Conservation (phyloP, 2,329 filamentous ascomycete genomes). For the Emergomyces africanus region DNA sequence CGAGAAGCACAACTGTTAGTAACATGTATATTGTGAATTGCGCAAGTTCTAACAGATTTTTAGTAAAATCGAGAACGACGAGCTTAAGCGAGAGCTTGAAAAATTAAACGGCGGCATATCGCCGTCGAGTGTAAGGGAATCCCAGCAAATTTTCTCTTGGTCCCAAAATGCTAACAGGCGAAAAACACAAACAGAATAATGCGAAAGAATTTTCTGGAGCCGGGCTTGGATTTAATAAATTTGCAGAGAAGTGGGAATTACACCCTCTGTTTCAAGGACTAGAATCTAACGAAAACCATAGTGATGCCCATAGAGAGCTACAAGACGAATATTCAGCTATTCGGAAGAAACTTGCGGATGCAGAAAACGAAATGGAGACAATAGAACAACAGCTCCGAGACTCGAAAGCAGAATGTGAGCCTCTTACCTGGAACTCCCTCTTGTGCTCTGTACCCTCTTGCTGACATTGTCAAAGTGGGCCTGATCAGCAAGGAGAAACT, state of each 20-base stretch:
- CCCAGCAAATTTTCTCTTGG: not conserved
- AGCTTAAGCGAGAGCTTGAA: constrained; percentile 25
- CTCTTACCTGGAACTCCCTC: not conserved
- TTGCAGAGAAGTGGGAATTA: constrained; percentile 22
- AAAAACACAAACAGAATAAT: constrained; percentile 10
- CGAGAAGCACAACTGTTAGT: constrained; percentile 28
- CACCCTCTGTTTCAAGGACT: not conserved
- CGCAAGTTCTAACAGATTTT: constrained; percentile 11
- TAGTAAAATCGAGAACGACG: constrained; percentile 31
- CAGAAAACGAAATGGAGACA: constrained; percentile 24
- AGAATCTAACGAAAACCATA: constrained; percentile 5
- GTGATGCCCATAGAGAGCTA: constrained; percentile 20
- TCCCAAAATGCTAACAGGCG: not conserved
- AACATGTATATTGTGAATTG: not conserved
- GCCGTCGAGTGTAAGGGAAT: constrained; percentile 12
- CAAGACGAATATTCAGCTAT: constrained; percentile 27
- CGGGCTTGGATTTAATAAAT: constrained; percentile 23
- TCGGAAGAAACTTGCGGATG: constrained; percentile 26
- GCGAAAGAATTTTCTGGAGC: constrained; percentile 19
- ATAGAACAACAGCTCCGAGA: constrained; percentile 26
- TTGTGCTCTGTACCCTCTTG: not conserved
- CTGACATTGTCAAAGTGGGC: constrained; percentile 20
- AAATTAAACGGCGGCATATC: constrained; percentile 16
- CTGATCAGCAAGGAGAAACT: constrained; percentile 26
- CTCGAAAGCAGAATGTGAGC: constrained; percentile 25